Base-by-base conservation (phyloP, 2,329 filamentous ascomycete species). In the Onygenales sp. region DNA sequence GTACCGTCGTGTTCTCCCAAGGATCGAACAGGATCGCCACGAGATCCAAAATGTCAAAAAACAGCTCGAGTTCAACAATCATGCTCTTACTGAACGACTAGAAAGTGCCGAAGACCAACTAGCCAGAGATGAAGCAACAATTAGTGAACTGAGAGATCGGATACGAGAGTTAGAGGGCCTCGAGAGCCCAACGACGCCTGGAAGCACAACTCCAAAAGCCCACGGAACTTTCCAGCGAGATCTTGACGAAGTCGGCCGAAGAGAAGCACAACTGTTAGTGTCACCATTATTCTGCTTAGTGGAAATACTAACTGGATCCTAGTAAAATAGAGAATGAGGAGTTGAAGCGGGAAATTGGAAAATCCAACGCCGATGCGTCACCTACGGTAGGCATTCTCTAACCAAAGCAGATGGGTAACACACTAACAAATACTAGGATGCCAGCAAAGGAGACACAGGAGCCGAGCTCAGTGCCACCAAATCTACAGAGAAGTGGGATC, bases 11-110 rank as follows among this genome's bases (percentile, higher is more conserved):
- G 65, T 76, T 17, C 59, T 77, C 46, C 71, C 74, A 6, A 70
- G 68, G 45, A 74, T 76, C 54, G 74, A 77, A 55, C 72, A 75
- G 59, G 73, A 76, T 53, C 69, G 71, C 53, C 71, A 70, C 55
- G 74, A 77, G 55, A 69, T 75, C 41, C 72, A 74, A 55, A 70
- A 72, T 44, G 63, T 75, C 55, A 76, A 76, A 60, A 75, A 74
- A 53, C 68, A 75, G 55, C 63, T 76, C 8, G 73, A 76, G 55
- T 73, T 75, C 55, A 72, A 76, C 58, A 75, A 75, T 53, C 72
- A 75, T 55, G 69, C 72, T 11, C 65, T 76, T 13, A 72, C 70
- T 7, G 72, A 73, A 54, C 65, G 73, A 13, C 66, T 74, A 14
- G 63, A 71, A 45, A 69, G 69, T 54, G 68, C 71, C 2, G 67